Evolutionary conservation across 352 stramenopile genomes (phyloP), one percentile per base, ranked within the genome.

Genomic region (Globisporangium lucens): DNA sequence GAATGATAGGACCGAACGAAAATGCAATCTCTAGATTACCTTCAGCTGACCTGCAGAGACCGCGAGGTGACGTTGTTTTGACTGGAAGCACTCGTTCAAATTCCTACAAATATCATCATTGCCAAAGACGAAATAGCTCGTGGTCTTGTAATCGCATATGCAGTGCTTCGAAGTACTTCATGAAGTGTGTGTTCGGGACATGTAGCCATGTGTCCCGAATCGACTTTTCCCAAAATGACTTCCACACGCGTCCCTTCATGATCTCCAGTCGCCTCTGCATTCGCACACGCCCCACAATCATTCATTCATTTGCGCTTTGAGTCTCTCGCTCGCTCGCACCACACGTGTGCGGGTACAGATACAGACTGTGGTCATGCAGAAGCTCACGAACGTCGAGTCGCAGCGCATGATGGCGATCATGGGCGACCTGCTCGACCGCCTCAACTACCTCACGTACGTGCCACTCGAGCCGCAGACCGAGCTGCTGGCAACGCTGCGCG

Each of bases 321-420:
- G 38, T 46, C 38, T 41, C 35, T 46, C 38, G 38, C 36, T 43
- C 36, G 12, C 33, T 20, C 17, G 30, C 56, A 24, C 27, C 30
- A 35, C 56, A 33, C 56, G 20, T 35, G 6, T 15, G 17, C 35
- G n/a, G 24, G 30, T 33, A 13, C 24, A 24, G 4, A 57, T 20
- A 43, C 46, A 57, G 13, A 20, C 49, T 12, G 12, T 4, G 8
- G 9, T 13, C 27, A 96, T 96, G 88, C 83, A 96, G 47, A 96
- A 96, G 76, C 74, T 96, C 47, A 94, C 85, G 63, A 93, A 94
- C 75, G 88, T 96, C 49, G 88, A 96, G 73, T 94, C 88, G 20
- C 86, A 96, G 76, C 82, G 86, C 51, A 88, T 96, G 78, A 93
- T 96, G 85, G 77, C 83, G 62, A 84, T 96, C 69, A 89, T 96